phyloP scores from a whole-genome alignment of 305 asterid species.

The Fraxinus dipetala region DNA sequence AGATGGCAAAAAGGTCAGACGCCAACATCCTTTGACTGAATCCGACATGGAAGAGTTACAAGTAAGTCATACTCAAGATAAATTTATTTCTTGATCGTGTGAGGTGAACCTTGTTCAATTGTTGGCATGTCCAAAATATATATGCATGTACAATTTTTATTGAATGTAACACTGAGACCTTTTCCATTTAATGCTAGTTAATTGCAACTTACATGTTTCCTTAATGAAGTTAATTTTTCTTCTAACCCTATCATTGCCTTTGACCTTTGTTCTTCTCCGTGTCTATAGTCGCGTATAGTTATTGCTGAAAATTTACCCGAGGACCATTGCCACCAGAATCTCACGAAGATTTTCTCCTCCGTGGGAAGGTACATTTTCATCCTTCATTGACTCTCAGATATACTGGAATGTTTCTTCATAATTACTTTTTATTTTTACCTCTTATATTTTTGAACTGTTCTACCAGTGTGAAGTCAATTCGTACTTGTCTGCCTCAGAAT shows the following conservation, averaged over 20 bases:
- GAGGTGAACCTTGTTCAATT: not conserved
- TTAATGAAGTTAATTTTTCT: not conserved
- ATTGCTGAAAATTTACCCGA: constrained; percentile 88
- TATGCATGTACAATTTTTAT: constrained; percentile 1
- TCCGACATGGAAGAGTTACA: constrained; percentile 82
- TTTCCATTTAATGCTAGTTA: not conserved
- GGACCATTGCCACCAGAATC: constrained; percentile 92
- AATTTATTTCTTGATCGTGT: not conserved
- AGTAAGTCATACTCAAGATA: constrained; percentile 36
- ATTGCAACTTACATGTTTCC: not conserved
- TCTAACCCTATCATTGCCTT: constrained; percentile 4
- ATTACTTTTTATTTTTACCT: not conserved
- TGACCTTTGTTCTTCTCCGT: constrained; percentile 9
- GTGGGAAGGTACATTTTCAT: constrained; percentile 67
- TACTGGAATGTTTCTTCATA: not conserved
- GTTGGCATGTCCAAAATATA: not conserved
- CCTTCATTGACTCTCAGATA: constrained; percentile 1
- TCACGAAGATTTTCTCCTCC: constrained; percentile 76
- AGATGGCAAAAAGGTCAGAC: constrained; percentile 80
- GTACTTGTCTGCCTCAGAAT: constrained; percentile 78
- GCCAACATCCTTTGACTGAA: constrained; percentile 62
- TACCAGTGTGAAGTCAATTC: constrained; percentile 84
- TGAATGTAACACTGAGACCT: not conserved
- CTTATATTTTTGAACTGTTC: constrained; percentile 25
- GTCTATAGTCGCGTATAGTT: constrained; percentile 65